These are phyloP conservation scores for Saccharomyces kudriavzevii DNA, from an alignment of 805 yeast species.

Conservation along the genomic window DNA sequence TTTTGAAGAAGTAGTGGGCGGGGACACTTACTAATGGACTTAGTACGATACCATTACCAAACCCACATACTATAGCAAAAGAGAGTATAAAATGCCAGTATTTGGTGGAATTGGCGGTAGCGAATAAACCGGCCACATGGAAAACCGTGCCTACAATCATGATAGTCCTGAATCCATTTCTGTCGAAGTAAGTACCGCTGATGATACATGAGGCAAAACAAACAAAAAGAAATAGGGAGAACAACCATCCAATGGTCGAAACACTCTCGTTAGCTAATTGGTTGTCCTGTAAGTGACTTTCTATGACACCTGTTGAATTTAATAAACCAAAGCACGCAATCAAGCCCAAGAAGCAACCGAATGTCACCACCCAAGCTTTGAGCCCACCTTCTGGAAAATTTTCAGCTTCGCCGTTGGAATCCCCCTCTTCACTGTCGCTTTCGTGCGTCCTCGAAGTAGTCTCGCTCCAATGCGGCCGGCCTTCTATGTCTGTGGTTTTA, in stretches of 20 bases:
- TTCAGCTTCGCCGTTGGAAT: conserved; percentile 18
- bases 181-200: conserved; percentile 52
- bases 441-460: neutral
- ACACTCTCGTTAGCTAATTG: conserved; percentile 41
- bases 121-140: conserved; percentile 43
- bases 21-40: conserved; percentile 53
- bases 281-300: conserved; percentile 48
- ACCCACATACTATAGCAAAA: conserved; percentile 46
- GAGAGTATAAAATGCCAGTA: conserved; percentile 55
- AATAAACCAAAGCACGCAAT: conserved; percentile 47
- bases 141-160: conserved; percentile 36
- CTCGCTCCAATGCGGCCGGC: neutral
- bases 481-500: neutral
- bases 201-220: conserved; percentile 42
- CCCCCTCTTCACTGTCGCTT: conserved; percentile 5
- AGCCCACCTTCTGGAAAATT: conserved; percentile 54
- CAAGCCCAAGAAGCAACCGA: conserved; percentile 53
- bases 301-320: conserved; percentile 55
- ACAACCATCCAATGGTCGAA: conserved; percentile 55
- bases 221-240: conserved; percentile 47
- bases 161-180: conserved; percentile 40
- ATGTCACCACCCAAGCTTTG: conserved; percentile 45
- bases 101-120: conserved; percentile 41
- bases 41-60: conserved; percentile 49
- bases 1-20: conserved; percentile 54